Conservation (phyloP, 768 basidiomycete species). For the Tephrocybe sp. region DNA sequence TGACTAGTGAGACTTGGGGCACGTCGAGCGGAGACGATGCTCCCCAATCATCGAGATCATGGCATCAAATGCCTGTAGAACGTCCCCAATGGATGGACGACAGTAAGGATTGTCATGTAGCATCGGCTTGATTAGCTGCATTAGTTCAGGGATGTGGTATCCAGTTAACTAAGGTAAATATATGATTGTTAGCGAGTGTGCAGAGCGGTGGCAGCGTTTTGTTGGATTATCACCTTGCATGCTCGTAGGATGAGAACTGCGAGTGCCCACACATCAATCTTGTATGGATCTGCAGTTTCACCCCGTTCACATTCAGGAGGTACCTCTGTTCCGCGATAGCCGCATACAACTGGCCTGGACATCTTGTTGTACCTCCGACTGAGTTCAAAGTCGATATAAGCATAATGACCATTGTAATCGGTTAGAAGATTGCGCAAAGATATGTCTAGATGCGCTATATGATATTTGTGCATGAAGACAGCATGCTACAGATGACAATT, state of each 20-base stretch:
- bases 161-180: conserved; percentile 47
- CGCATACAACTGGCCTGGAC: conserved; percentile 36
- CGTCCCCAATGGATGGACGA: conserved; percentile 50
- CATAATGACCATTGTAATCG: conserved; percentile 62
- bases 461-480: conserved; percentile 67
- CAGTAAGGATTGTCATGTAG: conserved; percentile 48
- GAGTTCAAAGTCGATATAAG: conserved; percentile 74
- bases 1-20: conserved; percentile 19
- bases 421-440: conserved; percentile 70
- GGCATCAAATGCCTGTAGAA: conserved; percentile 52
- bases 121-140: conserved; percentile 59
- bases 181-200: conserved; percentile 8
- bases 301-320: conserved; percentile 68
- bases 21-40: conserved; percentile 25
- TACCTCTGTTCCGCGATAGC: conserved; percentile 60
- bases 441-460: conserved; percentile 71
- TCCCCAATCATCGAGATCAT: conserved; percentile 43
- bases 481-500: conserved; percentile 47
- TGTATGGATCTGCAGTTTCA: conserved; percentile 57
- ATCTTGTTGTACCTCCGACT: conserved; percentile 53
- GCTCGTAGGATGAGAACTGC: conserved; percentile 63
- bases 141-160: conserved; percentile 58
- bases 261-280: conserved; percentile 74
- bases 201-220: neutral
- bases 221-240: conserved; percentile 50